Conservation (phyloP, 2,329 filamentous ascomycete species). For the Nothophaeocryptopus gaeumannii region DNA sequence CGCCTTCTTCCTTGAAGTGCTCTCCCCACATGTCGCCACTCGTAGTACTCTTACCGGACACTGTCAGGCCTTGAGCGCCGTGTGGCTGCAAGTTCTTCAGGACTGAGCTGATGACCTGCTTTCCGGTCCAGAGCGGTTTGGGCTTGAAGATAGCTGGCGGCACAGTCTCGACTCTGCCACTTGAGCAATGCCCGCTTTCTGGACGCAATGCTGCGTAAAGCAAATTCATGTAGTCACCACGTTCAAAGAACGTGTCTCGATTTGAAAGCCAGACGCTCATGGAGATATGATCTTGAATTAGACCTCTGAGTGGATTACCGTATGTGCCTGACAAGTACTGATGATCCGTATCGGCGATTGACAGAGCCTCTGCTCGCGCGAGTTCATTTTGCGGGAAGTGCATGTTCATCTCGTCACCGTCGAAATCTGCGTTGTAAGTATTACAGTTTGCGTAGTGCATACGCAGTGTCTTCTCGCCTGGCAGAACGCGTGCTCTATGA, state of each 20-base stretch:
- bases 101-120: constrained; percentile 90
- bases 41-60: constrained; percentile 76
- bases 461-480: constrained; percentile 93
- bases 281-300: constrained; percentile 98
- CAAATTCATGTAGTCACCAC: constrained; percentile 88
- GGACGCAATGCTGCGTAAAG: constrained; percentile 86
- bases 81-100: constrained; percentile 84
- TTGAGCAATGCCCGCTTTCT: constrained; percentile 82
- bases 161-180: constrained; percentile 76
- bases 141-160: constrained; percentile 81
- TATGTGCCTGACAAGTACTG: constrained; percentile 94
- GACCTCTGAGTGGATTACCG: constrained; percentile 86
- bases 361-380: constrained; percentile 85
- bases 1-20: constrained; percentile 59
- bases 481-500: constrained; percentile 85
- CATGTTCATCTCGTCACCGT: constrained; percentile 99
- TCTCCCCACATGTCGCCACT: constrained; percentile 76
- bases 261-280: constrained; percentile 89
- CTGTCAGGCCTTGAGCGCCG: constrained; percentile 71
- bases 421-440: constrained; percentile 98
- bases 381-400: constrained; percentile 98
- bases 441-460: constrained; percentile 99
- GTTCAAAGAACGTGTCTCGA: constrained; percentile 84
- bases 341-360: constrained; percentile 93
- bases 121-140: constrained; percentile 82